A percentile compares a stretch with the other conserved stretches of the same genome.
Conservation (phyloP, 345 rosid species). For the Citrus unshiu region DNA sequence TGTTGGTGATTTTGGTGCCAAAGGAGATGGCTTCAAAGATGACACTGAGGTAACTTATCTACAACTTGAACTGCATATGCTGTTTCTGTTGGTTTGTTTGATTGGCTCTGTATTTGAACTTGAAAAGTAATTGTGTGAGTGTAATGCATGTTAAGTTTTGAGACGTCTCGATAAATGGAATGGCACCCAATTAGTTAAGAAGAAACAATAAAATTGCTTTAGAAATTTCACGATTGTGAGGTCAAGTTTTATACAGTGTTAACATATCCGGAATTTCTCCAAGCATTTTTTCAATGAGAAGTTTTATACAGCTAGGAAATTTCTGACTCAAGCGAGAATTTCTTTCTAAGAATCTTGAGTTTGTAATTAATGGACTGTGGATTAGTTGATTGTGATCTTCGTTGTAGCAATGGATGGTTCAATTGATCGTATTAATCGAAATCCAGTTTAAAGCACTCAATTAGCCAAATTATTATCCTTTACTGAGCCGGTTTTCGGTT, state of each 20-base stretch:
- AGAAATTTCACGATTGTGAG: not conserved
- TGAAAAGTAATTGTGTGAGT: not conserved
- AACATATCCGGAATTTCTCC: not conserved
- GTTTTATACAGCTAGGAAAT: not conserved
- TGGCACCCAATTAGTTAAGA: not conserved
- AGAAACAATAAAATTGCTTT: not conserved
- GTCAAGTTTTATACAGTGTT: not conserved
- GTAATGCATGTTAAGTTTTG: not conserved
- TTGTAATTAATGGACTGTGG: too few relatives aligned
- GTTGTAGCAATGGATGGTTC: not conserved
- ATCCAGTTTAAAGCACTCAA: not conserved
- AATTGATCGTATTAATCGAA: too few relatives aligned
- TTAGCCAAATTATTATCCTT: not conserved
- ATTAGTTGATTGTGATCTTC: too few relatives aligned
- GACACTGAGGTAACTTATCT: constrained; percentile 54
- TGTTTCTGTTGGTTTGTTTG: not conserved
- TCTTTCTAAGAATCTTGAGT: too few relatives aligned
- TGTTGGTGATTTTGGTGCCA: constrained; percentile 62
- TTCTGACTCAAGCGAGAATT: too few relatives aligned
- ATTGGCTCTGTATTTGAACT: not conserved
- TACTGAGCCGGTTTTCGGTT: not conserved
- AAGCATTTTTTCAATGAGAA: not conserved
- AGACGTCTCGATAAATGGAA: constrained; percentile 1
- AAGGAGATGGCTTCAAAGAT: constrained; percentile 61
- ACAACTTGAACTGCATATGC: not conserved